These are phyloP conservation scores for Euptelea pleiosperma DNA, from an alignment of 164 flowering plant genomes.

Conservation along the genomic window DNA sequence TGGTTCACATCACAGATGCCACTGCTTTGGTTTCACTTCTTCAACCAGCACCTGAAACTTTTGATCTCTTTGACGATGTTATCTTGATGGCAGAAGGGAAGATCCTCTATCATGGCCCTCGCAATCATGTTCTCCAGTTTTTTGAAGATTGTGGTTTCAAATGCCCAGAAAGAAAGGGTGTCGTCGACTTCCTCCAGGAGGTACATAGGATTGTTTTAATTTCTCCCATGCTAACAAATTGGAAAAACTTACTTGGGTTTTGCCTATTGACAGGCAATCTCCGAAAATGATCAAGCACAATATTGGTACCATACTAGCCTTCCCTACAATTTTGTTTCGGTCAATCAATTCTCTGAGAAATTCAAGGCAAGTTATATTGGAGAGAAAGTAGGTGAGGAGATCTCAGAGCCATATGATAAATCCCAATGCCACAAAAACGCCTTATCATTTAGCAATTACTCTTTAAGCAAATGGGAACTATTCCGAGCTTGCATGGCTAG, in stretches of 20 bases:
- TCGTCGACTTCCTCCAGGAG: slow-evolving; percentile 71
- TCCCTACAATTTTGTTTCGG: slow-evolving; percentile 44
- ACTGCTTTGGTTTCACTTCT: slow-evolving; percentile 47
- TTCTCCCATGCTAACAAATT: too few relatives aligned
- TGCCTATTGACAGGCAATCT: slow-evolving; percentile 52
- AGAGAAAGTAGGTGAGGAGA: slow-evolving; percentile 29
- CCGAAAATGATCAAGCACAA: slow-evolving; percentile 59
- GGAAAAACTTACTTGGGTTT: neutral
- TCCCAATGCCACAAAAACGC: slow-evolving; percentile 29
- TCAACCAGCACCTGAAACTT: slow-evolving; percentile 74
- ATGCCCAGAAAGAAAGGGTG: slow-evolving; percentile 69
- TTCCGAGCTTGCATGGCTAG: slow-evolving; percentile 47
- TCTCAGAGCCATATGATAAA: slow-evolving; percentile 37
- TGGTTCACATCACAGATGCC: slow-evolving; percentile 35
- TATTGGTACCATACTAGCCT: slow-evolving; percentile 38
- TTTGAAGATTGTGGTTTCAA: slow-evolving; percentile 59
- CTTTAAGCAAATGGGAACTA: slow-evolving; percentile 45
- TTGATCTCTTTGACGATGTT: slow-evolving; percentile 71
- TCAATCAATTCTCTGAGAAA: slow-evolving; percentile 31
- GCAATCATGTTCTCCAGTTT: slow-evolving; percentile 31
- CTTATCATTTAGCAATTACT: slow-evolving; percentile 32
- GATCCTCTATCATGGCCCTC: slow-evolving; percentile 70
- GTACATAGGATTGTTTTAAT: slow-evolving; percentile 16
- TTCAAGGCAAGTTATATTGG: slow-evolving; percentile 37
- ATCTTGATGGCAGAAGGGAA: slow-evolving; percentile 68